Evolutionary conservation across 371 early-diverging fungal genomes (phyloP), one percentile per base, ranked within the genome.

Genomic region (Catenaria anguillulae): DNA sequence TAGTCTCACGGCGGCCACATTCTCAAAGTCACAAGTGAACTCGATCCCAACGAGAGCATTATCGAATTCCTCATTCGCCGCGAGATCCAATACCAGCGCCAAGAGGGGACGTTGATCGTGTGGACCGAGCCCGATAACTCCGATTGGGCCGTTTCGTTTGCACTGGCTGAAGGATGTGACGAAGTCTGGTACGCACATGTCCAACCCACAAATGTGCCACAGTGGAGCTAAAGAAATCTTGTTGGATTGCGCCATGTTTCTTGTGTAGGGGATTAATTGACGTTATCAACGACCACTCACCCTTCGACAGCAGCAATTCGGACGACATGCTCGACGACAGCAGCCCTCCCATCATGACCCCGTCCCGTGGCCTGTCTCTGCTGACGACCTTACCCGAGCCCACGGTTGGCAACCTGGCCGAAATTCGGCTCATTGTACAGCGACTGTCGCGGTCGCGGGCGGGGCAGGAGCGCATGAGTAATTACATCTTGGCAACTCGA

Each of bases 101-200:
- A 90, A 64, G 86, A 92, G 78, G 86, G 84, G 29, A 92, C 91
- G 8, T 68, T 92, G 65, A 89, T 93, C 71, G 85, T 89, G n/a
- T 94, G 93, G 93, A 85, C 88, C 21, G 92, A 92, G 61, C 82
- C 80, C 12, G 76, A 77, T 34, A 81, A 81, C 21, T 67, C 74
- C 40, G 93, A 93, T 66, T 71, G 90, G 29, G 93, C 95, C 6
- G 75, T 95, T 36, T 90, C 91, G 66, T 95, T 95, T 70, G 88
- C 92, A 76, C 88, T 89, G 63, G 77, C 82, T 26, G 82, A 75
- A 15, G 90, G 90, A 33, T 92, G 93, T 63, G 73, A 78, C 31
- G 83, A 85, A 37, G 77, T 91, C 59, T 85, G 90, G 92, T 86
- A 78, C 40, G n/a, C n/a, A n/a, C n/a, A n/a, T n/a, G n/a, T n/a